Percentiles rank a stretch among this genome's conserved stretches.
Conservation (phyloP, 2,329 filamentous ascomycete species). For the Aspergillus pseudoglaucus region DNA sequence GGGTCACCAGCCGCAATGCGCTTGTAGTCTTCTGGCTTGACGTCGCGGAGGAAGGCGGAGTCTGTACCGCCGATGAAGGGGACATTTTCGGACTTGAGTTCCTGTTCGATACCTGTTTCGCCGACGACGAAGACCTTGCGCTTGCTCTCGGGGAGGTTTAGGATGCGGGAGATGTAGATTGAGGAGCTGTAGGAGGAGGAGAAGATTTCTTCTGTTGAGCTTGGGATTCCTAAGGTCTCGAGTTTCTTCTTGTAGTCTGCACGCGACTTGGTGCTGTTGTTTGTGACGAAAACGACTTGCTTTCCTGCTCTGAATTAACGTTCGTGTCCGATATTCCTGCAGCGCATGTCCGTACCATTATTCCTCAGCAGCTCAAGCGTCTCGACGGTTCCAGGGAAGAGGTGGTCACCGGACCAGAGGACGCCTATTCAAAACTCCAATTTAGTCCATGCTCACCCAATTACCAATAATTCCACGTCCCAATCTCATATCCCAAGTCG, state of each 20-base stretch:
- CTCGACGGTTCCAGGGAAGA: constrained; percentile 79
- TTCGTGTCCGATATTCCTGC: too few species aligned
- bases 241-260: constrained; percentile 91
- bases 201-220: constrained; percentile 83
- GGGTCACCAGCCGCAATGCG: constrained; percentile 65
- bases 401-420: constrained; percentile 88
- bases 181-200: constrained; percentile 91
- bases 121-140: constrained; percentile 94
- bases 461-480: background rate
- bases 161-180: constrained; percentile 91
- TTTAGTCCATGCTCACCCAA: constrained; percentile 15
- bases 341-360: constrained; percentile 52
- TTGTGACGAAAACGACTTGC: constrained; percentile 90
- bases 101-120: constrained; percentile 83
- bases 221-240: constrained; percentile 69
- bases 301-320: constrained; percentile 57
- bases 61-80: constrained; percentile 84
- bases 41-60: constrained; percentile 66
- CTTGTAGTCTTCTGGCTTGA: constrained; percentile 72
- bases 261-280: constrained; percentile 97
- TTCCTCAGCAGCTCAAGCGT: constrained; percentile 76
- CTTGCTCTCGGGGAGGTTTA: constrained; percentile 68
- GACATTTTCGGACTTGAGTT: constrained; percentile 73
- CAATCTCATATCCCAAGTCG: background rate
- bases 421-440: constrained; percentile 59